Evolutionary conservation across 441 rosid species (phyloP), one percentile per base, ranked within the genome.

Genomic region (Gossypium lobatum): DNA sequence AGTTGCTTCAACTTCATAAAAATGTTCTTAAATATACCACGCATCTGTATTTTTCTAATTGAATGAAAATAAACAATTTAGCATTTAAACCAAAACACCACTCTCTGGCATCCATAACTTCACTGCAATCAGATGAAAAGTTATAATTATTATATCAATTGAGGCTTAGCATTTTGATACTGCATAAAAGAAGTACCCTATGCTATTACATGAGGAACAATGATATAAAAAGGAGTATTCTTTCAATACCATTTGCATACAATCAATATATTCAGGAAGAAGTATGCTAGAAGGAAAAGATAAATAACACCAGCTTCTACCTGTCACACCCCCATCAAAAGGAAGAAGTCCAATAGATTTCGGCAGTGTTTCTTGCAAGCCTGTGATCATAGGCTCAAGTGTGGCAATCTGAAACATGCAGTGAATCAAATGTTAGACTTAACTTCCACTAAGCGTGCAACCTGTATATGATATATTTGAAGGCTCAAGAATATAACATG

Each of bases 321-420:
- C 99, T 85, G 97, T 74, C 46, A 96, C 92, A 64, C 99, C 97
- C 71, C 93, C 95, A 85, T 96, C 98, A 61, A 92, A 96, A 79
- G 97, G 93, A 72, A 96, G 98, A 80, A 96, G 82, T 77, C 98
- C 99, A 72, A 96, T 89, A 71, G 99, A 92, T 84, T 92, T 96
- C 3, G 99, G 98, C 77, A 96, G 81, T 61, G 92, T 91, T 80
- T 92, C 98, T 88, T 93, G 99, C 80, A 96, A 81, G 46, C 98
- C 99, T 10, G 83, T 77, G 77, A 93, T 85, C 97, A 93, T 88
- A 3, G 98, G 97, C 80, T 96, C 99, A 26, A 96, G 83, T 48
- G 85, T 80, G 69, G 95, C 86, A 75, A 93, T 83, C 99, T 93
- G 84, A 71, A 82, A 79, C 50, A 76, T 42, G 53, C 53, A 71